Percentiles rank a stretch among this genome's conserved stretches.
Conservation (phyloP, 2,329 filamentous ascomycete genomes). For the Apiospora rasikravindrae region DNA sequence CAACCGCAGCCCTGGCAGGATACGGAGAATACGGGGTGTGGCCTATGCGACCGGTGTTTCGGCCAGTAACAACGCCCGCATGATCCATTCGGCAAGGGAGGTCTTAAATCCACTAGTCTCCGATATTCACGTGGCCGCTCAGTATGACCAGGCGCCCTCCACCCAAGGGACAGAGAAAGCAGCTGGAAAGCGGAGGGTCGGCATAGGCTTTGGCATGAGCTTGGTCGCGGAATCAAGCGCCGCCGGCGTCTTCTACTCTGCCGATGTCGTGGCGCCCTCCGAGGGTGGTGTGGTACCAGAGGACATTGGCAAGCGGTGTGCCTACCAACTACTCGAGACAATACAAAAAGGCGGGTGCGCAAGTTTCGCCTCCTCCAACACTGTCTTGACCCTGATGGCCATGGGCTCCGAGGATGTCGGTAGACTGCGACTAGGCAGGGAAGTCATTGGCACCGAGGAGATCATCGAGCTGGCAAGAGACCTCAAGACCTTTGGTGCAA, state of each 20-base stretch:
- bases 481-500: conserved; percentile 84
- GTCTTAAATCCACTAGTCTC: conserved; percentile 84
- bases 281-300: conserved; percentile 85
- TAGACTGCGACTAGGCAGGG: conserved; percentile 78
- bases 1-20: conserved; percentile 77
- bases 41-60: conserved; percentile 93
- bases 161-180: conserved; percentile 57
- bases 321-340: conserved; percentile 85
- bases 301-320: conserved; percentile 86
- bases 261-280: conserved; percentile 78
- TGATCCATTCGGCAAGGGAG: conserved; percentile 90
- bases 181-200: conserved; percentile 67
- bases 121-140: conserved; percentile 88
- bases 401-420: conserved; percentile 98
- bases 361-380: conserved; percentile 71
- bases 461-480: conserved; percentile 83
- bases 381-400: conserved; percentile 87
- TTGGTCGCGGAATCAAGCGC: conserved; percentile 92
- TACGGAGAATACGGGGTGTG: conserved; percentile 89
- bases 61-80: conserved; percentile 89
- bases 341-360: conserved; percentile 85
- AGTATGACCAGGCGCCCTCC: conserved; percentile 72
- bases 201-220: conserved; percentile 89
- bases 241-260: conserved; percentile 80
- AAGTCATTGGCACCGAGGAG: conserved; percentile 81